Conservation (phyloP, 139 green algal genomes). For the Coelastrella sp. region DNA sequence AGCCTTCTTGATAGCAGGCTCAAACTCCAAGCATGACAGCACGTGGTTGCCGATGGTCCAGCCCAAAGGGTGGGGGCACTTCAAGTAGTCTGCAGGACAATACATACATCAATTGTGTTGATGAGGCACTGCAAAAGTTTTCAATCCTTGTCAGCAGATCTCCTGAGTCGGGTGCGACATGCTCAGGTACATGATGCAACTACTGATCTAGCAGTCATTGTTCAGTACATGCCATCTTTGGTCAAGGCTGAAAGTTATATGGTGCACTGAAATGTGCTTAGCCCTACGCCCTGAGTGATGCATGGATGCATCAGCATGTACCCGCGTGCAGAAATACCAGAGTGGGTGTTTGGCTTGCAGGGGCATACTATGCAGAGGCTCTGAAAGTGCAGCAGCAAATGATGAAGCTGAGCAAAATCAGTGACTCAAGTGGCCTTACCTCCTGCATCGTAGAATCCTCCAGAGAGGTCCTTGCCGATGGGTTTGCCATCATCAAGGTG, state of each 20-base stretch:
- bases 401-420: neutral
- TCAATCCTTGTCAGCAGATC: neutral
- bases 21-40: slow-evolving; percentile 46
- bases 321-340: too few relatives aligned
- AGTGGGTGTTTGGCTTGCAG: too few relatives aligned
- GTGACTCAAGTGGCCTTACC: slow-evolving; percentile 15
- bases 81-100: slow-evolving; percentile 49
- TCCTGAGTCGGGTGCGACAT: too few relatives aligned
- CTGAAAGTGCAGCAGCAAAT: neutral
- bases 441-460: slow-evolving; percentile 71
- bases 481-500: slow-evolving; percentile 39
- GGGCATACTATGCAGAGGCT: neutral
- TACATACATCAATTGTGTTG: neutral
- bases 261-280: too few relatives aligned
- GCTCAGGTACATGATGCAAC: too few relatives aligned
- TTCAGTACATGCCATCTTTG: too few relatives aligned
- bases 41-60: slow-evolving; percentile 46
- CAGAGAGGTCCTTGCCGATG: slow-evolving; percentile 54
- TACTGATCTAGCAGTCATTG: too few relatives aligned
- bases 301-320: too few relatives aligned
- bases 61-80: slow-evolving; percentile 38
- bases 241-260: too few relatives aligned
- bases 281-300: too few relatives aligned
- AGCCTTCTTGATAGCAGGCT: neutral
- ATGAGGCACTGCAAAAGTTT: neutral